Base-by-base conservation (phyloP, 768 basidiomycete genomes). In the Lactarius psammicola region DNA sequence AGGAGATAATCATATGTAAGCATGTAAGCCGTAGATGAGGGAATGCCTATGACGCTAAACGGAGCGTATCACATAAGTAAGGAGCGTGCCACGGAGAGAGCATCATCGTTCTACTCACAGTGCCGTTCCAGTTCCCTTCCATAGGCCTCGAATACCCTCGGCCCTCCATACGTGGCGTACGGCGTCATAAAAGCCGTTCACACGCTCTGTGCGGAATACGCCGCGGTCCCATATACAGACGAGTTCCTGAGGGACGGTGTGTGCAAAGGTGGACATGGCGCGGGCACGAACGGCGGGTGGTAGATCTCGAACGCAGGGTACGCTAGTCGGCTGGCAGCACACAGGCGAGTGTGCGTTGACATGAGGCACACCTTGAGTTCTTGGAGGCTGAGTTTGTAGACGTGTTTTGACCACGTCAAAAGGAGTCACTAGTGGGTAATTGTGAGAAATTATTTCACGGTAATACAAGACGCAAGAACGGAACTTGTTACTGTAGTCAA, bases 401-500 rank as follows among this genome's bases (percentile, higher is more conserved):
- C 97, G 87, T 15, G 96, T 98, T 76, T 98, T 98, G 70, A 98
- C 84, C 62, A 99, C 94, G 77, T 99, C 97, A 75, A 99, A 99
- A 3, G 97, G 97, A 3, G 96, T 98, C 97, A 99, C 96, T 98
- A 74, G 11, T 36, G 60, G 49, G 59, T 18, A 46, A 28, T 3
- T 30, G 70, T 65, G 38, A 30, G 53, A 13, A 11, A 17, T 11
- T 40, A 15, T 15, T 28, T 46, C 6, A 6, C 26, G 38, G 59
- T 20, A 31, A 23, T 59, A 33, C 20, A 31, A 55, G 26, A 36
- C 40, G 34, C 36, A 15, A 11, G 5, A 78, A 86, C 49, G 49
- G 44, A 73, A 91, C 92, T 94, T 8, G 92, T 92, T 42, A 94
- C 77, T 4, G 90, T 90, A 15, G 92, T 94, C 77, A 94, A 73